These are phyloP conservation scores for Chalaropsis ovoidea DNA, from an alignment of 2,329 filamentous ascomycete species.

Conservation along the genomic window DNA sequence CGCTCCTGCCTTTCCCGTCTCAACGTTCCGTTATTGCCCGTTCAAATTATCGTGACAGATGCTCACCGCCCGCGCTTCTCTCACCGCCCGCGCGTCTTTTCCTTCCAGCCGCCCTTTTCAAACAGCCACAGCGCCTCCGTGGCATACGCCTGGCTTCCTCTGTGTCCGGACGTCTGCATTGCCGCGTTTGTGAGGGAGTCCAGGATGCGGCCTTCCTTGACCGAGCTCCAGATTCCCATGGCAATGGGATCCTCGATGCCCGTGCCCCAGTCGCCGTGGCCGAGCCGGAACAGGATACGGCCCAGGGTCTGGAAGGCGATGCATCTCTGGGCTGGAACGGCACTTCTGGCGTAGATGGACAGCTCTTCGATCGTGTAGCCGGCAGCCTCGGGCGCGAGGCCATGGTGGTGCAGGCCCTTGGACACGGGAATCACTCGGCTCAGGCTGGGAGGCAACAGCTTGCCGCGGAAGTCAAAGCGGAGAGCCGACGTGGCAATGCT, in stretches of 20 bases:
- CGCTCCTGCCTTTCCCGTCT: not conserved
- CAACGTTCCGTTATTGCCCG: not conserved
- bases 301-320: constrained; percentile 87
- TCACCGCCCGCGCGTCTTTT: constrained; percentile 47
- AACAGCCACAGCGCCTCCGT: constrained; percentile 82
- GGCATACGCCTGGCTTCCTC: constrained; percentile 73
- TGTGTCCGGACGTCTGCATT: constrained; percentile 56
- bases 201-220: constrained; percentile 67
- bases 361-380: constrained; percentile 90
- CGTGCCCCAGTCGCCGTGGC: constrained; percentile 59
- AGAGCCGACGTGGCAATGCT: constrained; percentile 65
- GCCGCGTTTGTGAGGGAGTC: constrained; percentile 70
- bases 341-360: constrained; percentile 66
- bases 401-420: constrained; percentile 85
- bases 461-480: constrained; percentile 80
- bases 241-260: constrained; percentile 49
- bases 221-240: constrained; percentile 69
- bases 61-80: not conserved
- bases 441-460: constrained; percentile 64
- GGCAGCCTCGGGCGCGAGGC: constrained; percentile 80
- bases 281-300: constrained; percentile 71
- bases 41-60: not conserved
- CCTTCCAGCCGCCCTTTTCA: constrained; percentile 61
- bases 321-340: constrained; percentile 77
- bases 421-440: constrained; percentile 64